These are phyloP conservation scores for Lasiosphaeria miniovina DNA, from an alignment of 495 filamentous ascomycete genomes.

Conservation along the genomic window DNA sequence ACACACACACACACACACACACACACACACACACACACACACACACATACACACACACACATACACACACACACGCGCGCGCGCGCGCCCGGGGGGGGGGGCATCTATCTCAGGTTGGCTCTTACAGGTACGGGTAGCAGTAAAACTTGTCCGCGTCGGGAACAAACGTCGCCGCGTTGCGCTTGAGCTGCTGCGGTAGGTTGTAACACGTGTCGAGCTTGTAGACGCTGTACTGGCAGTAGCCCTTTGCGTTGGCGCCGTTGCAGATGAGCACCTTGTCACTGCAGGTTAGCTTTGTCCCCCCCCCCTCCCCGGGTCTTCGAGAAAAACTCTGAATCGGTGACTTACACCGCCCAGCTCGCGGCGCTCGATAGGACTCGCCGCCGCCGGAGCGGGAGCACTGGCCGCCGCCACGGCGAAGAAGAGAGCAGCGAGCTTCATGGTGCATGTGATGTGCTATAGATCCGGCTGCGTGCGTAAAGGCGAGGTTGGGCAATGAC, in stretches of 20 bases:
- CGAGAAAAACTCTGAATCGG: not conserved
- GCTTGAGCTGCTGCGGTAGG: slow-evolving; percentile 28
- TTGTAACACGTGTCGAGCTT: slow-evolving; percentile 37
- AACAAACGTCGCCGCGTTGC: slow-evolving; percentile 39
- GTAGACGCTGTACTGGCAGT: slow-evolving; percentile 36
- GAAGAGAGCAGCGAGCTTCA: slow-evolving; percentile 5
- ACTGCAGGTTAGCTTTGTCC: slow-evolving; percentile 1
- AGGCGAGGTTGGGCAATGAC: too few relatives aligned
- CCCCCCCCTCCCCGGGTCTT: not conserved
- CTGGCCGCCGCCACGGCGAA: not conserved
- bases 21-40: too few relatives aligned
- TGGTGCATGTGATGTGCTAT: not conserved
- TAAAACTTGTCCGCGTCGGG: slow-evolving; percentile 40
- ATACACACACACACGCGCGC: too few relatives aligned
- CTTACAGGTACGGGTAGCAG: slow-evolving; percentile 35
- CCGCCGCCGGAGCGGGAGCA: not conserved
- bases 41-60: too few relatives aligned
- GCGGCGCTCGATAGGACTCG: not conserved
- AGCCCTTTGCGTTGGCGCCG: slow-evolving; percentile 39
- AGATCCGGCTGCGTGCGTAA: too few relatives aligned
- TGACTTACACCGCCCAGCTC: slow-evolving; percentile 14
- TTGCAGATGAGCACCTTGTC: slow-evolving; percentile 40
- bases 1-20: too few relatives aligned
- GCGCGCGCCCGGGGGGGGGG: too few relatives aligned
- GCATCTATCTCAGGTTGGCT: not conserved